Evolutionary conservation across 176 grass and related monocot species (phyloP), one percentile per base, ranked within the genome.

Genomic region (Phoenix roebelenii): DNA sequence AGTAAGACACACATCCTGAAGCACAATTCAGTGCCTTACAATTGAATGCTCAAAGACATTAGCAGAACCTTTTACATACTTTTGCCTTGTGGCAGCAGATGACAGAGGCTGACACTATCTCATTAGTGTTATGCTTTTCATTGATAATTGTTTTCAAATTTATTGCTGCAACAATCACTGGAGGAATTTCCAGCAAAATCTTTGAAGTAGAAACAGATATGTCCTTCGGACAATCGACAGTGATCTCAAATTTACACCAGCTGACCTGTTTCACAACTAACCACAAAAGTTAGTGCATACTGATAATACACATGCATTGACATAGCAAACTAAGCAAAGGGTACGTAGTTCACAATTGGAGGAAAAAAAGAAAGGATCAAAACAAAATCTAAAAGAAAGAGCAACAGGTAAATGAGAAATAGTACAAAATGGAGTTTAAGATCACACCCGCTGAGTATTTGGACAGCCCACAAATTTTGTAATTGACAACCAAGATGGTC

Each of bases 231-330:
- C 63, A 89, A 76, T 92, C 73, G 64, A 98, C 82, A 57, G 64
- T 70, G 70, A 98, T 66, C 72, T 98, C 93, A 89, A 83, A 89
- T 72, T 88, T 98, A 62, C 88, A 98, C 93, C 93, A 98, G 79
- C 93, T 98, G 60, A 88, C 84, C 93, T 98, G 76, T 81, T 66
- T 52, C 69, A 70, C n/a, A 59, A 12, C 49, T 55, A 72, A 91
- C 56, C 25, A 60, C 18, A 10, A 18, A 12, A 55, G 56, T 57
- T 44, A 44, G 35, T 44, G 35, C 35, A 44, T 44, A 44, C 35
- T 44, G 35, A 24, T 57, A 54, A 57, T 68, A 60, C 30, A 26
- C 24, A 30, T 39, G 25, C 26, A 32, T 60, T 60, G 25, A 68
- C 16, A 76, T 20, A 58, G 25, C 26, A 56, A 58, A 68, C 16